Percentiles rank a stretch among this genome's conserved stretches.
Evolutionary conservation across 257 asterid genomes (phyloP).

Genomic region (Solanum neorickii): DNA sequence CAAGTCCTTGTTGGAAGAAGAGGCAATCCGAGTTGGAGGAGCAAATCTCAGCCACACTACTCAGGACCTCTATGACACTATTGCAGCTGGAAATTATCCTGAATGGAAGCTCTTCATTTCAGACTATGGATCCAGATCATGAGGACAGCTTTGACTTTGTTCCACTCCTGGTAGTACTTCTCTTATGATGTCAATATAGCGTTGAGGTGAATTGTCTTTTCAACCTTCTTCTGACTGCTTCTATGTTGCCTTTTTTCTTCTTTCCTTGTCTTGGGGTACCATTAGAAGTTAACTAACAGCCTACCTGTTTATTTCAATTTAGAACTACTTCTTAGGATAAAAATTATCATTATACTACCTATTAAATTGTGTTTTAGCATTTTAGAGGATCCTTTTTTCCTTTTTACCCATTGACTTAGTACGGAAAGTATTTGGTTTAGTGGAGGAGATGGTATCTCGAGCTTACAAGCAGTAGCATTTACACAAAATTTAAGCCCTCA

Average conservation of each 20-base stretch:
- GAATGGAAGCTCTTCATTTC: constrained; percentile 29
- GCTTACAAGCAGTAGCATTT: not conserved
- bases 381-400: not conserved
- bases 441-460: not conserved
- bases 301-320: not conserved
- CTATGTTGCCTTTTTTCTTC: not conserved
- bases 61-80: constrained; percentile 25
- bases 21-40: constrained; percentile 17
- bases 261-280: not conserved
- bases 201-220: constrained; percentile 41
- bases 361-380: not conserved
- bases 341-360: too few relatives aligned
- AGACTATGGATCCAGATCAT: constrained; percentile 17
- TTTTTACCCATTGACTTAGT: not conserved
- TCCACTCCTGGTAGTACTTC: constrained; percentile 61
- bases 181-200: constrained; percentile 87
- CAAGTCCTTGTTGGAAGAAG: constrained; percentile 22
- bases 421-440: not conserved
- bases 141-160: constrained; percentile 23
- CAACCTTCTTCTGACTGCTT: not conserved
- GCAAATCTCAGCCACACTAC: constrained; percentile 31
- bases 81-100: constrained; percentile 27
- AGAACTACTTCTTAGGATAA: not conserved
- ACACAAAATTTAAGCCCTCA: not conserved
- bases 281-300: not conserved